A percentile compares a stretch with the other conserved stretches of the same genome.
phyloP scores from a whole-genome alignment of 306 rosid species.

The Neltuma alba region DNA sequence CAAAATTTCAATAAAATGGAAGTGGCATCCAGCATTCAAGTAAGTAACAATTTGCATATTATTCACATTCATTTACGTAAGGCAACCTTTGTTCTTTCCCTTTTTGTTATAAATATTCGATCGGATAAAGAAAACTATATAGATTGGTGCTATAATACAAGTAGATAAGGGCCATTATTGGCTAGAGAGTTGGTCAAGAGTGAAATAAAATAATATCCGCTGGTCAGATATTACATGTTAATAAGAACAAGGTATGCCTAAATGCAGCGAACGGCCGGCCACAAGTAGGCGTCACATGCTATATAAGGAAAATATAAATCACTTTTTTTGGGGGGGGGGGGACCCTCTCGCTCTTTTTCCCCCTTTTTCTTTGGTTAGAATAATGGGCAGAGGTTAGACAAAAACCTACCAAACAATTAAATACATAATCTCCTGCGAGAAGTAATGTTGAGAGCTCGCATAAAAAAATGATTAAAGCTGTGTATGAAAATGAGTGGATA shows the following conservation, averaged over 20 bases:
- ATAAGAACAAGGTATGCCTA: conserved; percentile 13
- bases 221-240: conserved; percentile 21
- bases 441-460: neutral
- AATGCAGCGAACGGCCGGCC: conserved; percentile 39
- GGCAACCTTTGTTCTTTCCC: too few relatives aligned
- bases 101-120: conserved; percentile 20
- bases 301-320: neutral
- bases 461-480: neutral
- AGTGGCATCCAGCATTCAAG: neutral
- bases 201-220: conserved; percentile 49
- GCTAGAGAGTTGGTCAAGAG: conserved; percentile 38
- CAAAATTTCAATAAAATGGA: neutral
- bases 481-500: neutral
- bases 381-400: conserved; percentile 35
- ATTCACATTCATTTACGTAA: too few relatives aligned
- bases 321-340: too few relatives aligned
- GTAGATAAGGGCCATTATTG: conserved; percentile 31
- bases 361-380: neutral
- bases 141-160: neutral
- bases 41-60: neutral
- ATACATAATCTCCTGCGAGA: conserved; percentile 33
- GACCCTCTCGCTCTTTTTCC: too few relatives aligned
- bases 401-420: conserved; percentile 38
- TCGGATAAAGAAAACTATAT: neutral
- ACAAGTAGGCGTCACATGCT: conserved; percentile 35